phyloP scores from a whole-genome alignment of 2,329 filamentous ascomycete species.

The Fusarium penzigii region DNA sequence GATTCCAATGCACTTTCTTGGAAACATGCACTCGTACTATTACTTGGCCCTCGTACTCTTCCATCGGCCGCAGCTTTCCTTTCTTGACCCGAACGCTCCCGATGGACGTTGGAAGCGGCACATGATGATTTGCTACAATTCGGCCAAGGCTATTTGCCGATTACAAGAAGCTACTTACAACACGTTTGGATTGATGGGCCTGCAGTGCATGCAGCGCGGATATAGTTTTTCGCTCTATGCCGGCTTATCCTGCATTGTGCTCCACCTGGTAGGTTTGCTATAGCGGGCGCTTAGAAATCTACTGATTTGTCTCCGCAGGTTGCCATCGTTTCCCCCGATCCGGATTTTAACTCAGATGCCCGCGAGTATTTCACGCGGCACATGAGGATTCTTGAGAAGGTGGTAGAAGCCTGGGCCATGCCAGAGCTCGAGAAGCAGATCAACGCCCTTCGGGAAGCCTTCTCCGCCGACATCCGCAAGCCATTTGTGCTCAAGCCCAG shows the following conservation, averaged over 20 bases:
- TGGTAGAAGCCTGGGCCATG: conserved; percentile 81
- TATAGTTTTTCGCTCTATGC: conserved; percentile 96
- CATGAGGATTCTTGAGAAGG: conserved; percentile 89
- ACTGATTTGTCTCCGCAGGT: conserved; percentile 55
- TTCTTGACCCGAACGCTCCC: conserved; percentile 68
- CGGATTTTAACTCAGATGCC: conserved; percentile 81
- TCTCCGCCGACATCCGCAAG: conserved; percentile 81
- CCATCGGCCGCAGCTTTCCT: conserved; percentile 80
- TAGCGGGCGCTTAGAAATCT: not conserved
- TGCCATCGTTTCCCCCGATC: conserved; percentile 89
- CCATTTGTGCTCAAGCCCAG: conserved; percentile 86
- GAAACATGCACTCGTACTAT: conserved; percentile 88
- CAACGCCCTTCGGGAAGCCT: conserved; percentile 84
- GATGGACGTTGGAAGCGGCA: conserved; percentile 84
- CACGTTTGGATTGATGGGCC: conserved; percentile 73
- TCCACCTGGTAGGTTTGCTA: conserved; percentile 73
- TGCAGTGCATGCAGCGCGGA: conserved; percentile 90
- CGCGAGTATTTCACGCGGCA: conserved; percentile 88
- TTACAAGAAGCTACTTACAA: conserved; percentile 82
- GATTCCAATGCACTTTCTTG: conserved; percentile 83
- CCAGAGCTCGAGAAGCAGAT: conserved; percentile 89
- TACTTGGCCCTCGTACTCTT: conserved; percentile 84
- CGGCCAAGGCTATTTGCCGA: conserved; percentile 82
- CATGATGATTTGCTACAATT: conserved; percentile 81
- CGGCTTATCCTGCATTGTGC: conserved; percentile 85